phyloP scores from a whole-genome alignment of 2,329 filamentous ascomycete species.

The Fonsecaea erecta region DNA sequence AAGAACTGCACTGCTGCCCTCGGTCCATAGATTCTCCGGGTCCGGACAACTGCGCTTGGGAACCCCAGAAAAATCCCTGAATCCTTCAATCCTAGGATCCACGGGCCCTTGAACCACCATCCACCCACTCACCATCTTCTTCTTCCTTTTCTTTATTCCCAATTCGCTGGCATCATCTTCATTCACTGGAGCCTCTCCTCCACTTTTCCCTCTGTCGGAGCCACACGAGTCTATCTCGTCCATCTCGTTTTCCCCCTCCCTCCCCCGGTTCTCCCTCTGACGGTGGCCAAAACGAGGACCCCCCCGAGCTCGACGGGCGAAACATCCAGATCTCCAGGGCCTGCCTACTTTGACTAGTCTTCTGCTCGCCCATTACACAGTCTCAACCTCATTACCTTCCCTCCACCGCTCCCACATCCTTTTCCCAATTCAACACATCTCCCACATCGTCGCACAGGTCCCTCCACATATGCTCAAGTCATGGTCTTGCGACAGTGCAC shows the following conservation, averaged over 20 bases:
- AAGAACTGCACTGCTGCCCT: background rate
- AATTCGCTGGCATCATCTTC: background rate
- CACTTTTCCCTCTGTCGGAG: background rate
- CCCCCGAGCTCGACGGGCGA: background rate
- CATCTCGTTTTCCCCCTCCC: background rate
- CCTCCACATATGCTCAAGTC: conserved; percentile 30
- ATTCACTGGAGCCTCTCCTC: background rate
- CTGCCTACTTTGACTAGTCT: background rate
- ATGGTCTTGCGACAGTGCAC: conserved; percentile 52
- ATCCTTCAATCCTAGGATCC: conserved; percentile 2
- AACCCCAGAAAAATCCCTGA: conserved; percentile 18
- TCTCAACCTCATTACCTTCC: conserved; percentile 8
- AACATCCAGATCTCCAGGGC: conserved; percentile 10
- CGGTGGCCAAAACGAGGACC: background rate
- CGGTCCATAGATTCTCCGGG: background rate
- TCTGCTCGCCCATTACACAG: background rate
- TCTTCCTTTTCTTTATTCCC: background rate
- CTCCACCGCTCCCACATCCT: conserved; percentile 32
- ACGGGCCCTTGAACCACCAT: conserved; percentile 2
- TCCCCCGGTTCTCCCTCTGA: background rate
- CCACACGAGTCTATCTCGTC: conserved; percentile 2
- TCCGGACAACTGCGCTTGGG: background rate
- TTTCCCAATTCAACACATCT: conserved; percentile 19
- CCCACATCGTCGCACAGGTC: conserved; percentile 6
- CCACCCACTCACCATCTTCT: conserved; percentile 10